Base-by-base conservation (phyloP, 306 rosid species). In the Adenanthera pavonina region DNA sequence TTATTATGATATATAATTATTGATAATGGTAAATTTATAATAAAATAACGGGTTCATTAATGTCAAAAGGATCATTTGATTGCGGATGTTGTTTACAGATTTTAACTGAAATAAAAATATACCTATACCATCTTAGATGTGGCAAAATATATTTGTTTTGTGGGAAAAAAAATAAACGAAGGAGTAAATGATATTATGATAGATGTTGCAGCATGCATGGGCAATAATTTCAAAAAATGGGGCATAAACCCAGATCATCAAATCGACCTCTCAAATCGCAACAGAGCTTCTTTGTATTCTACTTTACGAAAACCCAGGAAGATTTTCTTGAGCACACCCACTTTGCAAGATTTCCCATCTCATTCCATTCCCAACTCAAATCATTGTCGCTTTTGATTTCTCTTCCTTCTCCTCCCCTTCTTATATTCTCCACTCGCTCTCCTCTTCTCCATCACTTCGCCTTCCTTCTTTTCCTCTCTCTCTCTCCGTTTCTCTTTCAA, bases 291-390 rank as follows among this genome's bases (percentile, higher is more conserved):
- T 65, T 30, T 73, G 41, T 49, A 64, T 78, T 86, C 17, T 30
- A 83, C 86, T 83, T 87, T 82, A 68, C 94, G 89, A 82, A 89
- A 85, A 73, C 79, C 91, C 74, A 89, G 17, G 88, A 89, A 61
- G 94, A 84, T 89, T 75, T 80, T 60, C 46, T 79, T 43, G 80
- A 86, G 73, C 52, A 84, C 80, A n/a, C 77, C 86, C 88, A 82
- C 89, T 86, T 72, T 76, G 76, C 41, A 54, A 81, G 77, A 86
- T 82, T 79, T 83, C 83, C 49, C 65, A 52, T 65, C 66, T 81
- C 36, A 73, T 76, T 71, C 82, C 81, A 76, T 76, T 82, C 74
- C 81, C 62, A 68, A 71, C 71, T 52, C 72, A 60, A 73, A 82
- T 86, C 77, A 89, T 82, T 84, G 78, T 69, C 72, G 57, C 70